phyloP scores from a whole-genome alignment of 768 basidiomycete species.

The Russula sp. region DNA sequence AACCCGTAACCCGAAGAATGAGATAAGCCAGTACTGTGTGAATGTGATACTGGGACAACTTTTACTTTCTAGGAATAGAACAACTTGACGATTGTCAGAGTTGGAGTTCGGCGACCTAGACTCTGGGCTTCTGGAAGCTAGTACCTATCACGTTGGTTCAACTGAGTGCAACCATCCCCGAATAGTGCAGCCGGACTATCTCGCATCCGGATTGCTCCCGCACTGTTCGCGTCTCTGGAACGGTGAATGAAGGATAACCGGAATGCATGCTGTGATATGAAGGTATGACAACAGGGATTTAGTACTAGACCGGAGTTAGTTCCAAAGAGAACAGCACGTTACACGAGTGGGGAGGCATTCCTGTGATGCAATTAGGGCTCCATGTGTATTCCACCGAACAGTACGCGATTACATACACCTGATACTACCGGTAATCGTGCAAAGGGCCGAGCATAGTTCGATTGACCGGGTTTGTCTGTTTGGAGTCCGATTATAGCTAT shows the following conservation, averaged over 20 bases:
- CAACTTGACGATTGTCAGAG: neutral
- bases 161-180: neutral
- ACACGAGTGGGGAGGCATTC: neutral
- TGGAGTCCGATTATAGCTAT: neutral
- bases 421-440: neutral
- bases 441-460: neutral
- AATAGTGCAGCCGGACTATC: slow-evolving; percentile 8
- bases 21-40: neutral
- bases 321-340: neutral
- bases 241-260: neutral
- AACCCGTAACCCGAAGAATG: neutral
- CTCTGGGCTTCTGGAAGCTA: neutral
- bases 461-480: neutral
- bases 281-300: neutral
- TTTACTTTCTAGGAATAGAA: neutral
- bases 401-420: slow-evolving; percentile 9
- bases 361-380: neutral
- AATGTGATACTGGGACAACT: neutral
- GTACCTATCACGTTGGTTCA: neutral
- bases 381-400: slow-evolving; percentile 5
- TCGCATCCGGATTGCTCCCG: slow-evolving; percentile 13
- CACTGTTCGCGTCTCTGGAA: neutral
- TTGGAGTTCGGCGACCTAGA: neutral
- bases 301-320: neutral
- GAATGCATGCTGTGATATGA: slow-evolving; percentile 3